phyloP scores from a whole-genome alignment of 345 rosid genomes.

The Limnanthes douglasii region DNA sequence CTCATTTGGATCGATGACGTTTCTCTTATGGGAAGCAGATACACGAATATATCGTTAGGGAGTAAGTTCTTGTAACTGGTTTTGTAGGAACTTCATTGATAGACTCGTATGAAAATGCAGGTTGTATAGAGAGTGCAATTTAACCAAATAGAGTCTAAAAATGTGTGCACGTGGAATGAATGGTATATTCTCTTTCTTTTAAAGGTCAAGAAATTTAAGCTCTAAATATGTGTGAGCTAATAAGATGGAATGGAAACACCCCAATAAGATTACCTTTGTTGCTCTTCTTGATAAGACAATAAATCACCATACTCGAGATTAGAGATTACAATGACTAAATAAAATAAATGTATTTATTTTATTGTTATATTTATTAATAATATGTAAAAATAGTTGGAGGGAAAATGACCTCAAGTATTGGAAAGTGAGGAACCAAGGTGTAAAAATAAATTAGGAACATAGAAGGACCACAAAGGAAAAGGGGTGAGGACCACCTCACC shows the following conservation, averaged over 20 bases:
- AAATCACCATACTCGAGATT: no score
- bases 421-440: no score
- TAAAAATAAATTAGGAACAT: no score
- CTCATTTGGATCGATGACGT: constrained; percentile 30
- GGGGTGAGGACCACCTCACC: no score
- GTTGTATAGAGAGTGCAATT: constrained; percentile 26
- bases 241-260: constrained; percentile 15
- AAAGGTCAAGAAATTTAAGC: constrained; percentile 35
- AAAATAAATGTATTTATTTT: no score
- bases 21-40: constrained; percentile 39
- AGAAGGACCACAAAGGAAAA: no score
- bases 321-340: no score
- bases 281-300: no score
- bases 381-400: no score
- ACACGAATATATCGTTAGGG: constrained; percentile 36
- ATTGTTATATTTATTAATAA: no score
- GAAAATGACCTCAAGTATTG: no score
- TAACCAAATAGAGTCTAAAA: constrained; percentile 12
- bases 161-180: constrained; percentile 53
- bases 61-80: constrained; percentile 16
- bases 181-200: constrained; percentile 37
- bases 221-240: constrained; percentile 36
- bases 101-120: constrained; percentile 51
- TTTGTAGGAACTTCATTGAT: constrained; percentile 41
- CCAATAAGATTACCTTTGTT: constrained; percentile 46